These are phyloP conservation scores for Fusarium guadeloupense DNA, from an alignment of 2,329 filamentous ascomycete species.

Conservation along the genomic window DNA sequence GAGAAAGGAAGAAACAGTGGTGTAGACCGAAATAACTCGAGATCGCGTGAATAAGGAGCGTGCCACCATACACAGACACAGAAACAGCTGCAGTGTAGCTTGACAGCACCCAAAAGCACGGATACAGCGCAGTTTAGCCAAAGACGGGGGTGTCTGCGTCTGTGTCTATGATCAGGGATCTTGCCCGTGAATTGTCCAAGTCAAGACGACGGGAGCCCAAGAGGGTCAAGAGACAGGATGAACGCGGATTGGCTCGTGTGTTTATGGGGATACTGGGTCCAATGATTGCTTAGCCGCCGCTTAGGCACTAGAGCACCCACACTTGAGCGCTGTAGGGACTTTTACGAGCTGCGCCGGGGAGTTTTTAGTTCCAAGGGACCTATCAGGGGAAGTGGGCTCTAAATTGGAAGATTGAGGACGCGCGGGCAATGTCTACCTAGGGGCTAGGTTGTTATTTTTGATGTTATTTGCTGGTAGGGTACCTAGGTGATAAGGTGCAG, in stretches of 20 bases:
- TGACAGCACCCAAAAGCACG: background rate
- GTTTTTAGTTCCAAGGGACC: constrained; percentile 15
- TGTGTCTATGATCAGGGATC: constrained; percentile 25
- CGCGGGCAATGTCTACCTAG: constrained; percentile 25
- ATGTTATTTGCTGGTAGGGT: no score
- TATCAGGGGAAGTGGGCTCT: constrained; percentile 34
- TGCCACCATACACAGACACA: constrained; percentile 13
- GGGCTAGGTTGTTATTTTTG: background rate
- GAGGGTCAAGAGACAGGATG: constrained; percentile 22
- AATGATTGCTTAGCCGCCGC: constrained; percentile 36
- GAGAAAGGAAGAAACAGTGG: constrained; percentile 6
- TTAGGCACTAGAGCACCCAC: constrained; percentile 1
- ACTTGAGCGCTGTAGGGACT: constrained; percentile 13
- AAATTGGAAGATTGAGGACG: constrained; percentile 34
- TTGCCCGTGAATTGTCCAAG: constrained; percentile 1
- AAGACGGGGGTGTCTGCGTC: constrained; percentile 26
- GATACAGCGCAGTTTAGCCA: background rate
- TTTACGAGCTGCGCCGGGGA: constrained; percentile 2
- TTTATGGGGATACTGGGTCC: constrained; percentile 28
- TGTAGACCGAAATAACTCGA: constrained; percentile 19
- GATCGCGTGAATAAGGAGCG: constrained; percentile 30
- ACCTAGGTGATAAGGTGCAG: no score
- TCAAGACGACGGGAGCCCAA: constrained; percentile 13
- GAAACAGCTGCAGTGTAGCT: constrained; percentile 5
- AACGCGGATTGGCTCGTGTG: constrained; percentile 32